These are phyloP conservation scores for Caryopteris hybrid DNA, from an alignment of 305 asterid species.

Conservation along the genomic window DNA sequence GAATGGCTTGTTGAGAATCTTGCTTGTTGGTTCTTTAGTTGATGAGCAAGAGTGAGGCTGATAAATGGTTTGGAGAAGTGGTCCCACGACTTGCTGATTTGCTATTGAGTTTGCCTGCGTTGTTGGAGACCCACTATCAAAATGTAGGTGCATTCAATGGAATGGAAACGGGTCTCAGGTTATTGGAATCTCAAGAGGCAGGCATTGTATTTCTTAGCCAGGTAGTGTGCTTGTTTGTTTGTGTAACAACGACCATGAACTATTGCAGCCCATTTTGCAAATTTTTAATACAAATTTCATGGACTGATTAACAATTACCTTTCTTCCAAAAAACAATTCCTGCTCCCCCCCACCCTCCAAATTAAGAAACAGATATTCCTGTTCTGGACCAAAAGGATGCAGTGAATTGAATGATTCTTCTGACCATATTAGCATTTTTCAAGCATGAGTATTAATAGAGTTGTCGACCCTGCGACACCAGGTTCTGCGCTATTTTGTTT, in stretches of 20 bases:
- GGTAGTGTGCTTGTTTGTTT: constrained; percentile 32
- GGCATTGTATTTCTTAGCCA: constrained; percentile 75
- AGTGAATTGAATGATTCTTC: neutral
- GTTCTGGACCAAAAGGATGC: neutral
- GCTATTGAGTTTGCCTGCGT: constrained; percentile 55
- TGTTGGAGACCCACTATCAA: constrained; percentile 68
- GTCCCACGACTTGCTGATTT: constrained; percentile 68
- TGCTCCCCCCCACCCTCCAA: neutral
- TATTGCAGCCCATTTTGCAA: neutral
- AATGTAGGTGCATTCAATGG: constrained; percentile 33
- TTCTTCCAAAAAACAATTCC: neutral
- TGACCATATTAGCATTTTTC: neutral
- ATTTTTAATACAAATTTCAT: neutral
- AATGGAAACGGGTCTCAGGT: constrained; percentile 51
- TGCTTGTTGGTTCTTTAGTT: constrained; percentile 36
- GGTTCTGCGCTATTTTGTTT: neutral
- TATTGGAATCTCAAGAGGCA: constrained; percentile 58
- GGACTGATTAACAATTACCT: neutral
- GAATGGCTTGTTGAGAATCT: neutral
- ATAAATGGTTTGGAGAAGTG: constrained; percentile 58
- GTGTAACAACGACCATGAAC: neutral
- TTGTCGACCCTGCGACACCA: neutral
- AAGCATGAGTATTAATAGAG: neutral
- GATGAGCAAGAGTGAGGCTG: constrained; percentile 50
- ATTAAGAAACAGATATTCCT: neutral